Evolutionary conservation across 2,329 filamentous ascomycete species (phyloP).

Genomic region (Escovopsis weberi): DNA sequence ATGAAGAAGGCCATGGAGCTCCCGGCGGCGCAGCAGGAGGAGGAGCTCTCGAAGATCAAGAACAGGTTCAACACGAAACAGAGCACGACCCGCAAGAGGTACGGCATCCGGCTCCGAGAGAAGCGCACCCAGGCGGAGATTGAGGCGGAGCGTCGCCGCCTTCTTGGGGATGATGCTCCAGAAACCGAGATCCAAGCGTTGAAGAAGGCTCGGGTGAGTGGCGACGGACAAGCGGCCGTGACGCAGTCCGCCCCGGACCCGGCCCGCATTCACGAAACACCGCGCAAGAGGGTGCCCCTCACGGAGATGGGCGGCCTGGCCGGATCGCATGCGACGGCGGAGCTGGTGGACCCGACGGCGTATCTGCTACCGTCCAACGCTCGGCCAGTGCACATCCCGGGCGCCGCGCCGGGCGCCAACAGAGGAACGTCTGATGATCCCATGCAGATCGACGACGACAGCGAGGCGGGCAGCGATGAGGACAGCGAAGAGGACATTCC

Average conservation of each 20-base stretch:
- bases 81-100: conserved; percentile 42
- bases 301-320: conserved; percentile 21
- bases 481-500: conserved; percentile 8
- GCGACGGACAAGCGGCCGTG: conserved; percentile 2
- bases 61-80: conserved; percentile 42
- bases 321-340: conserved; percentile 21
- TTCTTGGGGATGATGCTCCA: conserved; percentile 9
- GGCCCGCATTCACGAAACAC: not conserved
- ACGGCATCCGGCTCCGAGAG: conserved; percentile 38
- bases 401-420: not conserved
- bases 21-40: conserved; percentile 17
- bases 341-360: conserved; percentile 22
- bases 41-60: conserved; percentile 27
- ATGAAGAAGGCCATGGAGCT: conserved; percentile 29
- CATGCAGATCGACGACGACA: conserved; percentile 14
- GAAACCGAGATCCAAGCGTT: conserved; percentile 1
- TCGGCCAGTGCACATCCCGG: conserved; percentile 4
- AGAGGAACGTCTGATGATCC: conserved; percentile 12
- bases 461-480: conserved; percentile 1
- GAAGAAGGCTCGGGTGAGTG: conserved; percentile 13
- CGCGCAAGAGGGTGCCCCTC: conserved; percentile 15
- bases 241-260: not conserved
- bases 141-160: conserved; percentile 26
- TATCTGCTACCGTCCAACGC: conserved; percentile 7
- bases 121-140: conserved; percentile 33